Evolutionary conservation across 2,329 filamentous ascomycete genomes (phyloP).

Genomic region (Samsoniella hepiali): DNA sequence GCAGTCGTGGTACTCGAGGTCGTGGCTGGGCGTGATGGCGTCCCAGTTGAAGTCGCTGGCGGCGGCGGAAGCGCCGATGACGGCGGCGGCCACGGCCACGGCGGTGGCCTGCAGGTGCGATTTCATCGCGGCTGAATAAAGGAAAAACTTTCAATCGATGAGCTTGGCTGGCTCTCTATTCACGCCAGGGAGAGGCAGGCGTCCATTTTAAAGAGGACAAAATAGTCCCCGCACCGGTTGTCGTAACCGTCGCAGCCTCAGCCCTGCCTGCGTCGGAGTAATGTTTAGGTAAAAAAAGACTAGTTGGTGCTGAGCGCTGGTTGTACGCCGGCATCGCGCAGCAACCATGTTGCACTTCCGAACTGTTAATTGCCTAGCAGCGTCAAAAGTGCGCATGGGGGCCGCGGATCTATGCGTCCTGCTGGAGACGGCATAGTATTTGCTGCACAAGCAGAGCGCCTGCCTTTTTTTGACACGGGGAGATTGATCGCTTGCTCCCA

Average conservation of each 20-base stretch:
- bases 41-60: constrained; percentile 37
- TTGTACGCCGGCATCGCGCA: too few species aligned
- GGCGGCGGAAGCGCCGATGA: background rate
- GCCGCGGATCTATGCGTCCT: too few species aligned
- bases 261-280: background rate
- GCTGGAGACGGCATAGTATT: too few species aligned
- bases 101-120: background rate
- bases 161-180: too few species aligned
- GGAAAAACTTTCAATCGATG: background rate
- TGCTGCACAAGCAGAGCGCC: too few species aligned
- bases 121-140: background rate
- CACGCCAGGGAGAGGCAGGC: background rate
- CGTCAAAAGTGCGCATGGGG: too few species aligned
- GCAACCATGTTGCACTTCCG: too few species aligned
- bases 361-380: too few species aligned
- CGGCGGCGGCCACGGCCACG: background rate
- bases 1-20: constrained; percentile 40
- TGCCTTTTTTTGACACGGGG: too few species aligned
- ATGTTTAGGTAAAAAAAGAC: background rate
- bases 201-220: background rate
- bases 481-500: too few species aligned
- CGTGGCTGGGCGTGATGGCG: constrained; percentile 31
- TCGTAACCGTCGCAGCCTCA: background rate
- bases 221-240: background rate
- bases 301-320: too few species aligned